Evolutionary conservation across 1,139 yeast species (phyloP), one percentile per base, ranked within the genome.

Genomic region (Pichia sp.): DNA sequence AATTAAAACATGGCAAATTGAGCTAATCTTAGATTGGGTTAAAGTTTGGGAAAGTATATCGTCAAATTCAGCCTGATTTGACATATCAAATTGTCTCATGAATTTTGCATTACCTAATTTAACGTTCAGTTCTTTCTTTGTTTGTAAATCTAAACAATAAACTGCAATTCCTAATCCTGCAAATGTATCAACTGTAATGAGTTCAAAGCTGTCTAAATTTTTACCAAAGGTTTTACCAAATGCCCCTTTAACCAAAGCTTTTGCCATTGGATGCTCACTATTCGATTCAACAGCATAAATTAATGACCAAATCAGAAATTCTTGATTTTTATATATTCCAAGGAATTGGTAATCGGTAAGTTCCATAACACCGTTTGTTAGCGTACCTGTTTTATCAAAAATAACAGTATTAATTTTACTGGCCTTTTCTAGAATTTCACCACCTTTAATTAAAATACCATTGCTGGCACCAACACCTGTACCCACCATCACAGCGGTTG

Each of bases 401-500:
- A 94, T 69, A 26, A 92, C 77, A 4, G 80, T 73, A 50, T 82
- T 74, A 33, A 89, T 70, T 20, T 72, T 66, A 55, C 78, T 77
- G 7, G 95, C 83, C 43, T 70, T 74, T 61, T 94, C 98, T 50
- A 94, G 73, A 11, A 86, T 77, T 46, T 85, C 95, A 25, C 97
- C 98, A 41, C 97, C 96, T 64, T 92, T 92, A 57, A 94, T 85
- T 45, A 94, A 70, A 11, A 92, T 85, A 26, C 98, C 98, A 63
- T 87, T 73, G 11, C 77, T 66, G 0, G 98, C 97, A 32, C 96
- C 97, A 28, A 87, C 84, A 26, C 98, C 98, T 2, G 97, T 90
- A 6, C 97, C 98, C 4, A 92, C 98, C 97, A 92, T 90, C 4
- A 94, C 87, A 0, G 98, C 98, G 1, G 98, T 92, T 0, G 98